A percentile compares a stretch with the other conserved stretches of the same genome.
phyloP scores from a whole-genome alignment of 2,329 filamentous ascomycete species.

The Pseudopithomyces chartarum region DNA sequence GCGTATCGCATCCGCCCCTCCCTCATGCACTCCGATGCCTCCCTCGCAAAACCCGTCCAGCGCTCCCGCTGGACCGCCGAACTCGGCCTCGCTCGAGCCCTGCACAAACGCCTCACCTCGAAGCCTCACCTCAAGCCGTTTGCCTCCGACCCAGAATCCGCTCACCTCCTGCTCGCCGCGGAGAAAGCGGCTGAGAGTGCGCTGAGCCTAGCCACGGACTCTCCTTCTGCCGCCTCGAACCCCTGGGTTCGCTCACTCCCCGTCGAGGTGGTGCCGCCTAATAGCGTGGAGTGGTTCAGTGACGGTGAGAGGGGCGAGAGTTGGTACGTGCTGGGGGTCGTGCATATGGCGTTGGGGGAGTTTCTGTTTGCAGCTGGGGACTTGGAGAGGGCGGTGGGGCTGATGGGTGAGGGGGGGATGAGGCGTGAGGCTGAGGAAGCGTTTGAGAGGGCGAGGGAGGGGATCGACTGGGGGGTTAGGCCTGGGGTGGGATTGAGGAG shows the following conservation, averaged over 20 bases:
- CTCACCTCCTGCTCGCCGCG: conserved; percentile 29
- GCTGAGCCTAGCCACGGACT: conserved; percentile 32
- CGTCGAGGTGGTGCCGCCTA: conserved; percentile 38
- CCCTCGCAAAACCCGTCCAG: conserved; percentile 28
- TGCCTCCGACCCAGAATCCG: background rate
- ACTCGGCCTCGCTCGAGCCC: conserved; percentile 27
- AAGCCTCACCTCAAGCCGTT: too few species aligned
- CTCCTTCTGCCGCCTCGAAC: conserved; percentile 30
- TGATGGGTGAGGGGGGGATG: conserved; percentile 18
- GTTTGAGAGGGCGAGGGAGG: conserved; percentile 34
- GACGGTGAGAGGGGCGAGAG: conserved; percentile 32
- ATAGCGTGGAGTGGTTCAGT: conserved; percentile 33
- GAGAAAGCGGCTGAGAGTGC: conserved; percentile 31
- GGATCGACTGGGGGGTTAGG: conserved; percentile 35
- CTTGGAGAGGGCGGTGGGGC: conserved; percentile 33
- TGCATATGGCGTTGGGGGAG: conserved; percentile 35
- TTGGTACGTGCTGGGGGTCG: conserved; percentile 36
- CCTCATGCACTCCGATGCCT: conserved; percentile 26
- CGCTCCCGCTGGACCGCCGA: conserved; percentile 38
- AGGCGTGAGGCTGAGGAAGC: conserved; percentile 22
- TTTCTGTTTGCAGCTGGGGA: conserved; percentile 41
- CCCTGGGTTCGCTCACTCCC: conserved; percentile 38
- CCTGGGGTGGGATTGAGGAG: conserved; percentile 31
- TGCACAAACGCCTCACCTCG: too few species aligned
- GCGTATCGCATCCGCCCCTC: conserved; percentile 38